Conservation (phyloP, 768 basidiomycete genomes). For the Pleurotus giganteus region DNA sequence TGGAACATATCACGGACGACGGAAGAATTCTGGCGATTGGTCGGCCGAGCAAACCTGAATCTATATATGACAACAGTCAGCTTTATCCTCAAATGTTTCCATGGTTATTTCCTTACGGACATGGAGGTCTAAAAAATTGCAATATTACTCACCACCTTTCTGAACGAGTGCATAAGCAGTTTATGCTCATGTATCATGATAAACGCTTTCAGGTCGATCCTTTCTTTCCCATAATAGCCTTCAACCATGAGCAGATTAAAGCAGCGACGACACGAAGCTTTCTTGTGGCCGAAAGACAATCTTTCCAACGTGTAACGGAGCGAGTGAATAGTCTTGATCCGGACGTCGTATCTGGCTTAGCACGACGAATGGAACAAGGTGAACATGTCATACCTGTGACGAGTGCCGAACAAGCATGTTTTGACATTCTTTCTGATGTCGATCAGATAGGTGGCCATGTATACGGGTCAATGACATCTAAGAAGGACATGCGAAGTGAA, state of each 20-base stretch:
- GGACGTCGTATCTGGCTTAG: slow-evolving; percentile 16
- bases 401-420: slow-evolving; percentile 32
- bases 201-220: slow-evolving; percentile 35
- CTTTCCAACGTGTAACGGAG: neutral
- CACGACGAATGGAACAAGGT: slow-evolving; percentile 19
- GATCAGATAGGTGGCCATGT: slow-evolving; percentile 32
- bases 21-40: slow-evolving; percentile 20
- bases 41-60: slow-evolving; percentile 15
- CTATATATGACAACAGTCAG: slow-evolving; percentile 22
- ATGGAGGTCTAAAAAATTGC: slow-evolving; percentile 15
- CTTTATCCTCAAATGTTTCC: slow-evolving; percentile 32
- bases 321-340: slow-evolving; percentile 21
- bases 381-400: slow-evolving; percentile 23
- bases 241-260: slow-evolving; percentile 8
- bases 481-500: slow-evolving; percentile 18
- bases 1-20: slow-evolving; percentile 18
- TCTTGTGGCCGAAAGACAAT: neutral
- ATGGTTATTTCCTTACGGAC: slow-evolving; percentile 32
- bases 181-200: slow-evolving; percentile 35
- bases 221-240: slow-evolving; percentile 10
- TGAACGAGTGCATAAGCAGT: slow-evolving; percentile 18
- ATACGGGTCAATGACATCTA: slow-evolving; percentile 23
- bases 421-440: slow-evolving; percentile 29
- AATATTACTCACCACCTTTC: slow-evolving; percentile 9
- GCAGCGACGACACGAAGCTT: neutral